Conservation (phyloP, 2,329 filamentous ascomycete genomes). For the Paraphoma chrysanthemicola region DNA sequence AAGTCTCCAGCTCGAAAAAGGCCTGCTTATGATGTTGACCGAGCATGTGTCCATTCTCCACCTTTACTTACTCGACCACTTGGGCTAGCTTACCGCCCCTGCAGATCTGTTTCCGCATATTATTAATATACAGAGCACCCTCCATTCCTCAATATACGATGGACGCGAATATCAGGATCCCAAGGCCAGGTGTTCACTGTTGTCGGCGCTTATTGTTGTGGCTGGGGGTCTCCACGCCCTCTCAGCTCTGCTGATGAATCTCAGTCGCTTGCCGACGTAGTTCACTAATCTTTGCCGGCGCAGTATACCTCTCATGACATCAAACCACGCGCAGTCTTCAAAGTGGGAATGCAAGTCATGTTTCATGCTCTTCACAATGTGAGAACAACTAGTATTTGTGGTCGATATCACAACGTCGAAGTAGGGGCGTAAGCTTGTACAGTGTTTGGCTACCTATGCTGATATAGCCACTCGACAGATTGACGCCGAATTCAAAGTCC, state of each 20-base stretch:
- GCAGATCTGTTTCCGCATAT: slow-evolving; percentile 15
- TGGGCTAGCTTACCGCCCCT: slow-evolving; percentile 20
- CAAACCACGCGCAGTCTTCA: too few relatives aligned
- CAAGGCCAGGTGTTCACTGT: slow-evolving; percentile 39
- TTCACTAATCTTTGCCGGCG: not conserved
- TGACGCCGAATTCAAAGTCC: too few relatives aligned
- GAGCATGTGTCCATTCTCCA: not conserved
- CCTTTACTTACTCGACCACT: slow-evolving; percentile 1
- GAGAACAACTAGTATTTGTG: too few relatives aligned
- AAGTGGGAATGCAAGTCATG: too few relatives aligned
- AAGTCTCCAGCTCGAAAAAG: too few relatives aligned
- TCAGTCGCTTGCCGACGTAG: not conserved
- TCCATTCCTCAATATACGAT: slow-evolving; percentile 7
- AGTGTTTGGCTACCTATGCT: too few relatives aligned
- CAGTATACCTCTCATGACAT: too few relatives aligned
- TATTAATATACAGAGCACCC: slow-evolving; percentile 32
- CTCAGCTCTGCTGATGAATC: not conserved
- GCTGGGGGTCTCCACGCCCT: not conserved
- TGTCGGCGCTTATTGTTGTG: slow-evolving; percentile 4
- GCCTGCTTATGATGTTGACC: not conserved
- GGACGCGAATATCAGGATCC: not conserved
- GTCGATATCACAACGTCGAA: too few relatives aligned
- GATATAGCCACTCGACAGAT: too few relatives aligned
- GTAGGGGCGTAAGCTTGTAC: too few relatives aligned
- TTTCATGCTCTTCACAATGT: too few relatives aligned